Conservation (phyloP, 305 asterid genomes). For the Plantago rigida region DNA sequence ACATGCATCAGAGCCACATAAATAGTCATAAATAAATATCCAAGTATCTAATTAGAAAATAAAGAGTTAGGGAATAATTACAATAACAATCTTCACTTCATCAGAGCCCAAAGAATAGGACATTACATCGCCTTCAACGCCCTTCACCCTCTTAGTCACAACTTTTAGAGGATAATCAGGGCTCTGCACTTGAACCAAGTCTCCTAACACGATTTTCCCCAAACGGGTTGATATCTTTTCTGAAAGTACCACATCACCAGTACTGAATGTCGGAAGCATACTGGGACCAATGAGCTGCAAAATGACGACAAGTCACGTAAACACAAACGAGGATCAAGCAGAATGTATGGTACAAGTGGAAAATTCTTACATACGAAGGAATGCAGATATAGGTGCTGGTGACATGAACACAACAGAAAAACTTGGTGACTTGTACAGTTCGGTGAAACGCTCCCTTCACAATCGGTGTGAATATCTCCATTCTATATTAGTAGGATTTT, state of each 20-base stretch:
- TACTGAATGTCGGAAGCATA: constrained; percentile 60
- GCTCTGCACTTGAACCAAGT: constrained; percentile 53
- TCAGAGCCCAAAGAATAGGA: constrained; percentile 35
- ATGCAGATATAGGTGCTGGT: constrained; percentile 43
- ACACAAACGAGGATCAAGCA: constrained; percentile 1
- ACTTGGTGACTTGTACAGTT: constrained; percentile 34
- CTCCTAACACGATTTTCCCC: constrained; percentile 52
- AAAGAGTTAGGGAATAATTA: constrained; percentile 25
- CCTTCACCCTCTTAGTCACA: constrained; percentile 50
- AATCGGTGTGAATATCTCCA: constrained; percentile 27
- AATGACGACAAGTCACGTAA: constrained; percentile 2
- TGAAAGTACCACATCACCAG: constrained; percentile 40
- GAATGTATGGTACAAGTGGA: constrained; percentile 12
- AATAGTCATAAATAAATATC: background rate
- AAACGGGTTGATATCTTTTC: constrained; percentile 47
- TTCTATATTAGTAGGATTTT: background rate
- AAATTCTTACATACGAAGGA: constrained; percentile 32
- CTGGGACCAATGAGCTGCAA: constrained; percentile 64
- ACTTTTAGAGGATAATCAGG: constrained; percentile 51
- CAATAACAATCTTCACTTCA: constrained; percentile 38
- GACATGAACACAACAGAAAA: constrained; percentile 55
- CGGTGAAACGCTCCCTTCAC: constrained; percentile 50
- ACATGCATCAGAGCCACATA: too few relatives aligned
- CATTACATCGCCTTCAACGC: constrained; percentile 54
- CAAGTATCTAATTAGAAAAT: background rate